A percentile compares a stretch with the other conserved stretches of the same genome.
These are phyloP conservation scores for Globisporangium acanthophoron DNA, from an alignment of 352 stramenopile species.

Conservation along the genomic window DNA sequence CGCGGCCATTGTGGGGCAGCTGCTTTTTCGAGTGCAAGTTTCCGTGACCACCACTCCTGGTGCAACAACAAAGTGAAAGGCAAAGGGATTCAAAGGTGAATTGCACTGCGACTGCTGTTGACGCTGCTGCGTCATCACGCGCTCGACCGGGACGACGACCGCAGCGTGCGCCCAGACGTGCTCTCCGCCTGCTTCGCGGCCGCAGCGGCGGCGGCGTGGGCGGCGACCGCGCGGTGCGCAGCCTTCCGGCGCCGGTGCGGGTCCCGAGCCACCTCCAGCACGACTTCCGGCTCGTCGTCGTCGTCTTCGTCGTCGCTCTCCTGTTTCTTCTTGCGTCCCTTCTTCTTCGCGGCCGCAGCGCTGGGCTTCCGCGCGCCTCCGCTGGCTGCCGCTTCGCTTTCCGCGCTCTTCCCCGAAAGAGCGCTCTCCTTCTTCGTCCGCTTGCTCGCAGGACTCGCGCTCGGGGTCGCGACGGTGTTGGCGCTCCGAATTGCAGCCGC, in stretches of 20 bases:
- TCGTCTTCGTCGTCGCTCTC: constrained; percentile 8
- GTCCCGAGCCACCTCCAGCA: constrained; percentile 16
- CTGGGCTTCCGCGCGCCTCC: constrained; percentile 7
- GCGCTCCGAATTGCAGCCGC: no score
- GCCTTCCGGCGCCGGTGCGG: constrained; percentile 41
- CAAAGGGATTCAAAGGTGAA: background rate
- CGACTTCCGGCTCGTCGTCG: constrained; percentile 19
- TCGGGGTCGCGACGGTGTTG: background rate
- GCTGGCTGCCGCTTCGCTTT: background rate
- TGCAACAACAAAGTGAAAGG: background rate
- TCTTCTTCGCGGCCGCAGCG: background rate
- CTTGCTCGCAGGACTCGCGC: constrained; percentile 17
- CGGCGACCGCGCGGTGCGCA: constrained; percentile 49
- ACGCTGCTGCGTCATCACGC: background rate
- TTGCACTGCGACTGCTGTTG: no score
- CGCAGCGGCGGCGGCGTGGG: constrained; percentile 51
- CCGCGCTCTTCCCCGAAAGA: no score
- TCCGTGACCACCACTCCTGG: background rate
- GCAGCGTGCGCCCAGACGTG: constrained; percentile 29
- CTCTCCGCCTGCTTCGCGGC: constrained; percentile 27
- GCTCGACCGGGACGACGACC: constrained; percentile 11
- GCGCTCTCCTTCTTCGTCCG: constrained; percentile 9
- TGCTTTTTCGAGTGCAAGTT: background rate
- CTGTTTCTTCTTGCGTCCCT: constrained; percentile 2
- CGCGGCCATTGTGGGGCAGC: background rate